Conservation (phyloP, 768 basidiomycete species). For the Agaricus blazei region DNA sequence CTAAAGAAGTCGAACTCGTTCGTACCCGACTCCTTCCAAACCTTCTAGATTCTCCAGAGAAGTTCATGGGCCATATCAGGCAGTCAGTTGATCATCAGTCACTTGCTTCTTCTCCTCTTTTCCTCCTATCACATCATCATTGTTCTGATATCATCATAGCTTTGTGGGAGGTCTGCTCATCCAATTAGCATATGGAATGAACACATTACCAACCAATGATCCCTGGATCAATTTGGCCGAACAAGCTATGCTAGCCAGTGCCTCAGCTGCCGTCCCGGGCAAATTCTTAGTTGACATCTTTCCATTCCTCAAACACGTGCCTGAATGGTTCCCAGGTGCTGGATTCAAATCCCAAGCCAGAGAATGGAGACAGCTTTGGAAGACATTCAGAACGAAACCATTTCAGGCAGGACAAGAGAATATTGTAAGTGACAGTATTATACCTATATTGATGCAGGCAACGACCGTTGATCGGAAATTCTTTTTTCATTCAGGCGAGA, state of each 20-base stretch:
- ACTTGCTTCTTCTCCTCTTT: too few relatives aligned
- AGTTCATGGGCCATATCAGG: conserved; percentile 28
- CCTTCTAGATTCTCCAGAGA: conserved; percentile 22
- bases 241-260: conserved; percentile 27
- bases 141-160: background rate
- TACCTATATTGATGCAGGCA: background rate
- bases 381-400: conserved; percentile 32
- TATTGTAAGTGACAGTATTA: conserved; percentile 18
- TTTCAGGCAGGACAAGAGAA: conserved; percentile 22
- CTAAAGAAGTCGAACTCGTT: conserved; percentile 16
- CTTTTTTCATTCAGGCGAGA: conserved; percentile 11
- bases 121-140: too few relatives aligned
- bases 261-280: conserved; percentile 33
- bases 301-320: conserved; percentile 38
- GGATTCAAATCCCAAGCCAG: conserved; percentile 49
- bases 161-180: conserved; percentile 32
- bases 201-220: conserved; percentile 33
- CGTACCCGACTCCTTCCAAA: conserved; percentile 8
- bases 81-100: conserved; percentile 25
- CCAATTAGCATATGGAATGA: conserved; percentile 42
- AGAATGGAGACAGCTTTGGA: conserved; percentile 33
- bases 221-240: conserved; percentile 39
- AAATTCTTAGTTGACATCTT: conserved; percentile 40
- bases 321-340: conserved; percentile 56
- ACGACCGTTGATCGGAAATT: background rate